Percentiles rank a stretch among this genome's conserved stretches.
phyloP scores from a whole-genome alignment of 345 rosid genomes.

The Eutrema yunnanense region DNA sequence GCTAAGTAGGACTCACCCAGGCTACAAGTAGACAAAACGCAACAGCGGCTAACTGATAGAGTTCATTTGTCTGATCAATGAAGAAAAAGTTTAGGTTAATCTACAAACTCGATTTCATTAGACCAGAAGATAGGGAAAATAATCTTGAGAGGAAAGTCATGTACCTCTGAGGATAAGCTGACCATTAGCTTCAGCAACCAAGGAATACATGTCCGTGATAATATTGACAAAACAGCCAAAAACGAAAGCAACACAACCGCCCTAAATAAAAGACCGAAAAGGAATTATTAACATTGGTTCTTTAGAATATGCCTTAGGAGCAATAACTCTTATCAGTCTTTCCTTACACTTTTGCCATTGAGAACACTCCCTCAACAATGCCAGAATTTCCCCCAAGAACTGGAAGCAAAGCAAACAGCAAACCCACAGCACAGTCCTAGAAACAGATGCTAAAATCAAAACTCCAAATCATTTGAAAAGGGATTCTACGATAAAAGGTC shows the following conservation, averaged over 20 bases:
- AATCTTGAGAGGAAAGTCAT: neutral
- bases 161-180: slow-evolving; percentile 78
- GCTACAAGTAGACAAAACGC: slow-evolving; percentile 82
- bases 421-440: slow-evolving; percentile 93
- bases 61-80: slow-evolving; percentile 57
- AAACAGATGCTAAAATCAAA: slow-evolving; percentile 14
- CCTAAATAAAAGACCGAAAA: slow-evolving; percentile 33
- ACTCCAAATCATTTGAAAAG: slow-evolving; percentile 9
- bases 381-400: slow-evolving; percentile 86
- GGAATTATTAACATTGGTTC: neutral
- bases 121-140: neutral
- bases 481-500: neutral
- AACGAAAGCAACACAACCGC: slow-evolving; percentile 64
- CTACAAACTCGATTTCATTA: neutral
- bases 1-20: slow-evolving; percentile 47
- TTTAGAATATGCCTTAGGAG: neutral
- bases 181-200: slow-evolving; percentile 86
- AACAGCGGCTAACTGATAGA: slow-evolving; percentile 69
- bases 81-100: slow-evolving; percentile 5
- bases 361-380: slow-evolving; percentile 66
- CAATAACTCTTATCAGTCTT: neutral
- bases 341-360: slow-evolving; percentile 80
- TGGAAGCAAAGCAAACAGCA: slow-evolving; percentile 90
- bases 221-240: slow-evolving; percentile 58
- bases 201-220: slow-evolving; percentile 71